Evolutionary conservation across 179 eudicot genomes (phyloP).

Genomic region (Spergularia azorica): DNA sequence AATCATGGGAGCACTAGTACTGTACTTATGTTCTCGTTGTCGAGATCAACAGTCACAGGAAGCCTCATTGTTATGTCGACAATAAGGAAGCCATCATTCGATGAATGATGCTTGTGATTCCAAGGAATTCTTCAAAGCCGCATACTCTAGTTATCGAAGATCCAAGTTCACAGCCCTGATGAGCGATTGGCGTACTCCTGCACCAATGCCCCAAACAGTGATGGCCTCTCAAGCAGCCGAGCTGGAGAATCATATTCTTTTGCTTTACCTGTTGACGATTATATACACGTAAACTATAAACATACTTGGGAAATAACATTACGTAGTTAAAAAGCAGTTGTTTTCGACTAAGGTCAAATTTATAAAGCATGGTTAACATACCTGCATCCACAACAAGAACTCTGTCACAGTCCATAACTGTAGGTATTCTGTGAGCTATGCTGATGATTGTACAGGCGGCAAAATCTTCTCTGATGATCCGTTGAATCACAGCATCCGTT

Average conservation of each 20-base stretch:
- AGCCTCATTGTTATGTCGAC: no score
- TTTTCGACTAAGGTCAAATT: not conserved
- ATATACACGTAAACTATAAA: no score
- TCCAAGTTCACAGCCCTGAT: slow-evolving; percentile 41
- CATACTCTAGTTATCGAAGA: not conserved
- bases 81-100: no score
- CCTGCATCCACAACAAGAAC: slow-evolving; percentile 96
- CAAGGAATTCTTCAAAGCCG: not conserved
- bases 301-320: no score
- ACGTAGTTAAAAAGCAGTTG: not conserved
- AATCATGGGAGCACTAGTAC: no score
- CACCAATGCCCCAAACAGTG: slow-evolving; percentile 87
- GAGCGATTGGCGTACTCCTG: slow-evolving; percentile 88
- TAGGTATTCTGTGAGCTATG: slow-evolving; percentile 97
- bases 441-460: slow-evolving; percentile 86
- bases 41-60: no score
- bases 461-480: slow-evolving; percentile 87
- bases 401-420: slow-evolving; percentile 96
- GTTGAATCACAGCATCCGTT: slow-evolving; percentile 88
- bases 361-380: slow-evolving; percentile 11
- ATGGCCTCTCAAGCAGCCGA: slow-evolving; percentile 65
- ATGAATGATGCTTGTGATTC: not conserved
- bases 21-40: no score
- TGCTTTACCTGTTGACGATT: slow-evolving; percentile 48
- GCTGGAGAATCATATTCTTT: slow-evolving; percentile 84